These are phyloP conservation scores for Iris pallida DNA, from an alignment of 116 monocot genomes.

Conservation along the genomic window DNA sequence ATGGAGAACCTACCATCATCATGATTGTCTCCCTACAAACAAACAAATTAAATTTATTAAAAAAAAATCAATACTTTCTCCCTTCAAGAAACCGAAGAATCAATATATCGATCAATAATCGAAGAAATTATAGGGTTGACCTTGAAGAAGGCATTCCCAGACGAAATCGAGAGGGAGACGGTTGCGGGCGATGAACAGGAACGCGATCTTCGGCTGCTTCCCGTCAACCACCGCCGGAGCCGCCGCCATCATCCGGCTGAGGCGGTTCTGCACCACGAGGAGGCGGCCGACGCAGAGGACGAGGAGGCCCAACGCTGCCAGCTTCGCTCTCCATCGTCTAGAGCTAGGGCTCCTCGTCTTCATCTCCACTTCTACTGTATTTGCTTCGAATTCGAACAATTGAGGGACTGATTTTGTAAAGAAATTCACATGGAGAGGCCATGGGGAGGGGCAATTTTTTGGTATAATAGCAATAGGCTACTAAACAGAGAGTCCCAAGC, in stretches of 20 bases:
- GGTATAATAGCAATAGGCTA: too few relatives aligned
- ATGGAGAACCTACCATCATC: constrained; percentile 68
- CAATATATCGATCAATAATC: neutral
- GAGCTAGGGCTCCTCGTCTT: constrained; percentile 43
- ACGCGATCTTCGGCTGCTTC: constrained; percentile 63
- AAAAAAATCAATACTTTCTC: neutral
- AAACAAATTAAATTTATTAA: too few relatives aligned
- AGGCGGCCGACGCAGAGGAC: constrained; percentile 40
- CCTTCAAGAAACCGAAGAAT: too few relatives aligned
- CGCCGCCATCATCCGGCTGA: neutral
- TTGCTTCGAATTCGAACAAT: too few relatives aligned
- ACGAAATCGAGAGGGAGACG: constrained; percentile 72
- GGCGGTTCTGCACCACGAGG: constrained; percentile 30
- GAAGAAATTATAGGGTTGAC: constrained; percentile 16
- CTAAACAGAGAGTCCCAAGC: too few relatives aligned
- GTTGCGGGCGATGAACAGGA: constrained; percentile 87
- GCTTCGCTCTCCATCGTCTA: constrained; percentile 26
- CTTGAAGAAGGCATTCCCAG: constrained; percentile 90
- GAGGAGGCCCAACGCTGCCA: constrained; percentile 22
- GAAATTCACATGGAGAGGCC: too few relatives aligned
- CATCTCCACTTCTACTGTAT: constrained; percentile 31
- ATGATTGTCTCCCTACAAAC: constrained; percentile 64
- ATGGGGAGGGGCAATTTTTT: too few relatives aligned
- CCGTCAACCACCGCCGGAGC: neutral
- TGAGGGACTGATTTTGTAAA: too few relatives aligned